Percentiles rank a stretch among this genome's conserved stretches.
phyloP scores from a whole-genome alignment of 768 basidiomycete genomes.

The Tubosaeta sp. region DNA sequence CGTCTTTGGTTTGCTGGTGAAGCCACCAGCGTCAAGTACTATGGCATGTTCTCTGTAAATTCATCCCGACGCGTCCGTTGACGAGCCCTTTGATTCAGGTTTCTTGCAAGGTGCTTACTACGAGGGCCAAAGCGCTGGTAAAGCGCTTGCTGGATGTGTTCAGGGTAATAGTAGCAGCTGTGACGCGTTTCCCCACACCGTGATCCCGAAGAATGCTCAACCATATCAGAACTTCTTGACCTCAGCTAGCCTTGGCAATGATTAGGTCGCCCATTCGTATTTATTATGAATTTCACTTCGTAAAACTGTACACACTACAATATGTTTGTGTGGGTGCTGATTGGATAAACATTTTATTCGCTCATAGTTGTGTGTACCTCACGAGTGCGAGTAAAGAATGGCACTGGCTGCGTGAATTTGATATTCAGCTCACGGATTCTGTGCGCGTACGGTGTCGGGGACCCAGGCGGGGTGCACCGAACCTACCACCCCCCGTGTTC shows the following conservation, averaged over 20 bases:
- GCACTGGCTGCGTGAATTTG: too few relatives aligned
- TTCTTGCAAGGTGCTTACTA: constrained; percentile 58
- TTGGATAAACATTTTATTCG: too few relatives aligned
- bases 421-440: too few relatives aligned
- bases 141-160: constrained; percentile 41
- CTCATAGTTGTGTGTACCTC: too few relatives aligned
- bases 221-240: constrained; percentile 28
- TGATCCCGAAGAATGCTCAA: constrained; percentile 28
- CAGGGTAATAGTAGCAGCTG: constrained; percentile 18
- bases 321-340: too few relatives aligned
- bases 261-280: background rate
- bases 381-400: too few relatives aligned
- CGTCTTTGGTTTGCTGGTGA: constrained; percentile 63
- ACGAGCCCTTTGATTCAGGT: constrained; percentile 29
- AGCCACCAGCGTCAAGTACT: constrained; percentile 54
- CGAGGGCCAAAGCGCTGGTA: constrained; percentile 44
- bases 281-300: background rate
- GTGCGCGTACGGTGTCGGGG: too few relatives aligned
- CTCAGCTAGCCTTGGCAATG: background rate
- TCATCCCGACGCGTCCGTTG: background rate
- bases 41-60: constrained; percentile 39
- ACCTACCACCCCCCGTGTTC: too few relatives aligned
- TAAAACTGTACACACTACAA: too few relatives aligned
- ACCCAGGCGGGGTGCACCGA: too few relatives aligned
- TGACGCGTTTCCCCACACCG: constrained; percentile 21